Conservation (phyloP, 805 yeast genomes). For the Wickerhamiella musiphila region DNA sequence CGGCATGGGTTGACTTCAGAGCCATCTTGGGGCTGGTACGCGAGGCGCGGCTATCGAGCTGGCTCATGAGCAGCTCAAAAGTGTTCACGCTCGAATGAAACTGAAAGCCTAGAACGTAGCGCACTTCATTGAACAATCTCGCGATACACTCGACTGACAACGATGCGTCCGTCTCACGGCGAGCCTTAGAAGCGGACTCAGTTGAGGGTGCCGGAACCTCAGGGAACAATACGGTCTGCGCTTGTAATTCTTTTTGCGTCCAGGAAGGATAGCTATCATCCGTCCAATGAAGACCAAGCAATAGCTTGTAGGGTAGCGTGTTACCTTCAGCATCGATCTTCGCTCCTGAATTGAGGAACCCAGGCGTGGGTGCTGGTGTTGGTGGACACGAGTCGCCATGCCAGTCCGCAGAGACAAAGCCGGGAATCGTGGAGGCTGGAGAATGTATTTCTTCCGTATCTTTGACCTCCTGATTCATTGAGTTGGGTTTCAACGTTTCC, state of each 20-base stretch:
- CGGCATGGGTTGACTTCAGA: conserved; percentile 45
- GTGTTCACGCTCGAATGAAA: conserved; percentile 45
- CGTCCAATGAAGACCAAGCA: conserved; percentile 14
- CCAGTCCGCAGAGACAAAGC: conserved; percentile 1
- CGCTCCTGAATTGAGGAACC: conserved; percentile 1
- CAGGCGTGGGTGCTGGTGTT: conserved; percentile 10
- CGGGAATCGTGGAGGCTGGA: background rate
- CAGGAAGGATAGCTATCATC: conserved; percentile 78
- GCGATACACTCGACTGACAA: conserved; percentile 31
- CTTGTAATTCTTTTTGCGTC: conserved; percentile 31
- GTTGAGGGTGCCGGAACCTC: no score
- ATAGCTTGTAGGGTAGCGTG: conserved; percentile 5
- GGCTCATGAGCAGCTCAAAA: conserved; percentile 44
- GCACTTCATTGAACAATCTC: conserved; percentile 34
- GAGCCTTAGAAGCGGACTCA: background rate
- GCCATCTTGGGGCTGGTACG: conserved; percentile 42
- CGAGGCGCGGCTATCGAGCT: conserved; percentile 53
- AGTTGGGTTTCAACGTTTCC: no score
- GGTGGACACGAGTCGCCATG: background rate
- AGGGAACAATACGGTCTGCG: background rate
- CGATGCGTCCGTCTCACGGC: conserved; percentile 6
- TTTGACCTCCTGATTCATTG: no score
- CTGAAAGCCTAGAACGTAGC: conserved; percentile 50
- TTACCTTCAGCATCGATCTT: conserved; percentile 2
- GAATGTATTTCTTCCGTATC: no score